Evolutionary conservation across 441 rosid species (phyloP), one percentile per base, ranked within the genome.

Genomic region (Aquilaria agallochum): DNA sequence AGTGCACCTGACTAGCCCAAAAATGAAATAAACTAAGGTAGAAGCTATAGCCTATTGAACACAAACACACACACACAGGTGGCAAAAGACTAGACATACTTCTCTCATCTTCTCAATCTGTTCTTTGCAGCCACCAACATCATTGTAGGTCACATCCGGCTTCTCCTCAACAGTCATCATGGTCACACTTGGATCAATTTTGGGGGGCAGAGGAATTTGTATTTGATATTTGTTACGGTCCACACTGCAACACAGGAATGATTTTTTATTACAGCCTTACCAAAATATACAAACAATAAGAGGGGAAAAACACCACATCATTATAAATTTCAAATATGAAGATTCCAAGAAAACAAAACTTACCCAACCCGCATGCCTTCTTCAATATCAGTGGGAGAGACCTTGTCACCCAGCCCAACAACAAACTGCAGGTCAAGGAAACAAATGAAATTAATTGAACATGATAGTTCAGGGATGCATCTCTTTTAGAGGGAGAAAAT

Each of bases 331-430:
- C 27, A 48, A 4, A 48, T 14, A 48, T 48, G 51, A 14, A 3
- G n/a, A 48, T 14, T 10, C 51, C 20, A 53, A 32, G 45, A 40
- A 53, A 53, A 53, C 54, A 15, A 61, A 62, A 73, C 83, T 53
- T 79, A 94, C 98, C 98, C 98, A 0, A 92, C 97, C 27, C 98
- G 90, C 98, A 94, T 94, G 88, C 99, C 99, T 83, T 94, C 99
- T 79, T 94, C 99, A 40, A 94, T 91, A 53, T 91, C 97, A 53
- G 99, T 91, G 8, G 97, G 99, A 42, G 99, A 94, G 53, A 94
- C 99, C 72, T 91, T 94, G 77, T 94, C 99, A 9, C 99, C 99
- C 36, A 94, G 96, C 30, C 99, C 97, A 84, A 94, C 99, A 68
- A 94, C 97, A 82, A 94, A 94, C 96, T 94, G 80, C 63, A 66